Base-by-base conservation (phyloP, 2,329 filamentous ascomycete genomes). In the Fusarium subtropicale region DNA sequence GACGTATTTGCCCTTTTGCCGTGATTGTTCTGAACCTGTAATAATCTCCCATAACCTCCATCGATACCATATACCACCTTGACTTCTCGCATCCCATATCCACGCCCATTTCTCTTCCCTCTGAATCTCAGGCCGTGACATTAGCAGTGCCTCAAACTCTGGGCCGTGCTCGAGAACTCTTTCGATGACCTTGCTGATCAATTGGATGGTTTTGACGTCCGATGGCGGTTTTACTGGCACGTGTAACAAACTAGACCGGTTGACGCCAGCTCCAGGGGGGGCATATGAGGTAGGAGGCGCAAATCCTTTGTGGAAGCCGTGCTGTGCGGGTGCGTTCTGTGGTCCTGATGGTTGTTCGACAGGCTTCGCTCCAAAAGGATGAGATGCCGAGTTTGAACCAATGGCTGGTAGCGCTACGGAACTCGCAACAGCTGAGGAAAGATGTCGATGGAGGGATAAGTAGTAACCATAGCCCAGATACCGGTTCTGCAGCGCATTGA, bases 61-160 rank as follows among this genome's bases (percentile, higher is more conserved):
- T 44, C 96, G 90, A 79, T 98, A 98, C 87, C 94, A 99, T 18
- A 97, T 87, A 18, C 91, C 95, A 28, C 89, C 94, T 66, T 86
- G 84, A 74, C 90, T 94, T 69, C 90, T 87, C 22, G 94, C 87
- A 77, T 98, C 91, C 90, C 93, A 99, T 7, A 99, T 84, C 92
- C 94, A 99, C 0, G 94, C 92, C 90, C 95, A 98, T 70, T 91
- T 94, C 78, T 97, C 92, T 63, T 97, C 92, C 41, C 86, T 87
- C 76, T 97, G 93, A 2, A 98, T 91, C 56, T 94, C 89, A 0
- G 92, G 88, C 20, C 92, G 86, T 51, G 90, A 91, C 96, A 98
- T 98, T 9, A 99, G 85, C 3, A 97, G 83, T 7, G 94, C 94
- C 79, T 99, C 96, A 64, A 97, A 97, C 75, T 96, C 93, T 0